Base-by-base conservation (phyloP, 2,329 filamentous ascomycete genomes). In the Microdochium nivale region DNA sequence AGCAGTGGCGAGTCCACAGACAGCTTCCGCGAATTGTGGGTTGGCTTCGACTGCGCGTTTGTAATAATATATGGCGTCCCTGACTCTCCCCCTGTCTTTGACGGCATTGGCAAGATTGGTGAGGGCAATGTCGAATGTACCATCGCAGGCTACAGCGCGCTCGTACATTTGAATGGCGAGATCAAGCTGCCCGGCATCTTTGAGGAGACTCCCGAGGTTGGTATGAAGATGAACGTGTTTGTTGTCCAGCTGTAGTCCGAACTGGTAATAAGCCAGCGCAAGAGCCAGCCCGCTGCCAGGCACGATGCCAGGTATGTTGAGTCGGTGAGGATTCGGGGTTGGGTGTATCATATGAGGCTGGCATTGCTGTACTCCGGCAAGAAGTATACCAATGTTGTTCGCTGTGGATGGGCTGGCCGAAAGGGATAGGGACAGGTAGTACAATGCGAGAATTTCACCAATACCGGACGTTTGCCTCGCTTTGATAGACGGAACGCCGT, bases 151-250 rank as follows among this genome's bases (percentile, higher is more conserved):
- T 14, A 99, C 94, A 11, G 94, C 94, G 58, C 90, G 85, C 69
- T 97, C 90, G 64, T 99, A 99, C 92, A 99, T 97, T 57, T 86
- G 84, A 60, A 99, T 96, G 1, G 94, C 94, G 48, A 89, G 80
- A 58, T 90, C 85, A 14, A 99, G 77, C 59, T 97, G 92, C 0
- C 94, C 94, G 58, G 97, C 94, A 60, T 99, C 94, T 63, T 99
- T 99, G 44, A 99, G 77, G 27, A 99, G 72, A 64, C 94, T 97
- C 9, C 94, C 94, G 2, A 99, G 77, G 58, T 99, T 99, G 1
- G 94, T 99, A 67, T 96, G 96, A 1, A 99, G 79, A 68, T 99
- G 94, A 11, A 95, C 94, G 68, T 99, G 94, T 53, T 88, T 86
- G 3, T 84, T 77, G 64, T 99, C 94, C 9, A 99, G 77, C 47